Base-by-base conservation (phyloP, 805 yeast species). In the Nakazawaea peltata region DNA sequence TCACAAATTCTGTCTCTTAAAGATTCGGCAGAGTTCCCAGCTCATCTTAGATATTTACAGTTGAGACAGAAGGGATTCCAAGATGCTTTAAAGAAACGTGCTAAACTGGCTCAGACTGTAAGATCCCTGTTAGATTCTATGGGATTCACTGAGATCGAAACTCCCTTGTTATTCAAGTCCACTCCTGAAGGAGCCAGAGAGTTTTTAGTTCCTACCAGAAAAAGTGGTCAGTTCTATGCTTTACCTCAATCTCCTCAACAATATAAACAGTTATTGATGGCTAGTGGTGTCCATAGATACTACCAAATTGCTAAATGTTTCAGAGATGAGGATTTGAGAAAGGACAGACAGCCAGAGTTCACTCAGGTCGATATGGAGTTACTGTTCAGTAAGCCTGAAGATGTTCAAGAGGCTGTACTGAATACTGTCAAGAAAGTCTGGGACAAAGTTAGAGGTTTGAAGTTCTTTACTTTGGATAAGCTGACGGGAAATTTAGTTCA, bases 101-200 rank as follows among this genome's bases (percentile, higher is more conserved):
- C 86, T 21, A 52, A 62, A 32, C 73, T 77, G 1, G 71, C 84
- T 0, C 53, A 59, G 16, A 43, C 61, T 12, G 61, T 66, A 15
- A 54, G 74, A 19, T 26, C 41, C 0, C 53, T 52, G 2, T 49
- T 69, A 18, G 65, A 65, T 27, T 36, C 46, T 0, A 46, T 56
- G 14, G 59, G 58, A 1, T 92, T 92, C 54, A 71, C 72, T 0
- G 97, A 92, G 50, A 69, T 92, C 19, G 98, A 90, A 53, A 92
- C 98, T 0, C 98, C 98, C 1, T 54, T 90, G 5, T 59, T 92
- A 19, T 92, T 92, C 67, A 88, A 92, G 51, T 83, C 95, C 2
- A 92, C 98, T 0, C 98, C 98, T 0, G 98, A 92, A 56, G 98
- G 98, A 12, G 98, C 98, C 1, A 67, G 94, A 26, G 99, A 92